A percentile compares a stretch with the other conserved stretches of the same genome.
phyloP scores from a whole-genome alignment of 331 rosid genomes.

The Erythrophleum ivorense region DNA sequence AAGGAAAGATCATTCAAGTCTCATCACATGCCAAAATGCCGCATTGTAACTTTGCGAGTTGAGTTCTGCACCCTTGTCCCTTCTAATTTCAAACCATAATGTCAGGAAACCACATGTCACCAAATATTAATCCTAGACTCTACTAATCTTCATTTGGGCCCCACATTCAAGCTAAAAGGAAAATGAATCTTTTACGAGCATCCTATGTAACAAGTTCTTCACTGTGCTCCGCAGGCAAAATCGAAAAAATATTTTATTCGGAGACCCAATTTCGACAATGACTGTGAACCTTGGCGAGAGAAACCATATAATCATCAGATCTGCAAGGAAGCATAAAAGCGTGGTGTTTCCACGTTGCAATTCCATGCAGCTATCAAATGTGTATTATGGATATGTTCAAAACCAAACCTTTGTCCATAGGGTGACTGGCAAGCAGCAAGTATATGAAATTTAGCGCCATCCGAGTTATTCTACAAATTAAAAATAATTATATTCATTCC shows the following conservation, averaged over 20 bases:
- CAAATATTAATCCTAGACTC: background rate
- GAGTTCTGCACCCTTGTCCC: background rate
- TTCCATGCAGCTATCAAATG: conserved; percentile 10
- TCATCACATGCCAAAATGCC: too few species aligned
- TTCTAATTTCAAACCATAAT: background rate
- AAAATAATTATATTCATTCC: conserved; percentile 27
- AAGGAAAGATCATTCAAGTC: background rate
- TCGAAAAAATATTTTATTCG: conserved; percentile 33
- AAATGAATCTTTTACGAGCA: background rate
- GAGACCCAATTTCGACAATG: conserved; percentile 75
- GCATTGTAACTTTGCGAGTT: too few species aligned
- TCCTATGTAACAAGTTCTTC: conserved; percentile 25
- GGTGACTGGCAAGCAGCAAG: conserved; percentile 76
- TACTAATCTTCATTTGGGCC: conserved; percentile 1
- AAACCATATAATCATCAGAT: conserved; percentile 90
- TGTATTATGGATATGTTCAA: background rate
- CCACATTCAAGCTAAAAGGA: conserved; percentile 8
- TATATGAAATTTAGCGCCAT: conserved; percentile 67
- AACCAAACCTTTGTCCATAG: conserved; percentile 81
- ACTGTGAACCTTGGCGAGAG: conserved; percentile 86
- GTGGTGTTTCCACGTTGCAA: conserved; percentile 26
- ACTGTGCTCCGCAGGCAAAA: background rate
- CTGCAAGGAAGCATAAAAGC: conserved; percentile 51
- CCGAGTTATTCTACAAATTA: conserved; percentile 56
- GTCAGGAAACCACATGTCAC: background rate